phyloP scores from a whole-genome alignment of 306 rosid species.

The Prunus kanzakura region DNA sequence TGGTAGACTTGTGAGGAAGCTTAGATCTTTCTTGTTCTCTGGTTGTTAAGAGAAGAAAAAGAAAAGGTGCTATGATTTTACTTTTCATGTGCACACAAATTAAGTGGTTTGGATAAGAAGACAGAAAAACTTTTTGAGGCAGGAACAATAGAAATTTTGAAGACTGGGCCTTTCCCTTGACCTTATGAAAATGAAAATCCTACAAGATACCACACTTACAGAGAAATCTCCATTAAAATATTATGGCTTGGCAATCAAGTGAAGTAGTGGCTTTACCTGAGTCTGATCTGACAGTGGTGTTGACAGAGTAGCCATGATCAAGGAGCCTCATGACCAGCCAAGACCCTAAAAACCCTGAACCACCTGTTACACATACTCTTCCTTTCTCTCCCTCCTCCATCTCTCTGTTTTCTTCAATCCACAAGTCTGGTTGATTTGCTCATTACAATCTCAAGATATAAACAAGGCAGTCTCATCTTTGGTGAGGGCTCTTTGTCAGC shows the following conservation, averaged over 20 bases:
- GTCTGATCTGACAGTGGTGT: constrained; percentile 40
- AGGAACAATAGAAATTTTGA: too few species aligned
- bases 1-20: constrained; percentile 50
- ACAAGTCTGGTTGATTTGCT: too few species aligned
- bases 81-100: neutral
- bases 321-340: constrained; percentile 52
- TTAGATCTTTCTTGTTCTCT: constrained; percentile 36
- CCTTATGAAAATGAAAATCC: too few species aligned
- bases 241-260: too few species aligned
- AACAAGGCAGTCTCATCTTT: too few species aligned
- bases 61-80: neutral
- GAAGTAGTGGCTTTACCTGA: constrained; percentile 27
- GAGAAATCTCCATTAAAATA: too few species aligned
- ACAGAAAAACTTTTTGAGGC: too few species aligned
- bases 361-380: constrained; percentile 49
- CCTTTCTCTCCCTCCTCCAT: constrained; percentile 45
- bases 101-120: too few species aligned
- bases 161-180: too few species aligned
- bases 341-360: constrained; percentile 49
- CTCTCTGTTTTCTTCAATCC: neutral
- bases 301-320: constrained; percentile 46
- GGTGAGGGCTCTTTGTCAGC: too few species aligned
- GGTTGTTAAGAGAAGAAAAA: neutral
- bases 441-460: too few species aligned
- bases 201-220: too few species aligned